Base-by-base conservation (phyloP, 1,284 basidiomycete genomes). In the Neonothopanus nambi region DNA sequence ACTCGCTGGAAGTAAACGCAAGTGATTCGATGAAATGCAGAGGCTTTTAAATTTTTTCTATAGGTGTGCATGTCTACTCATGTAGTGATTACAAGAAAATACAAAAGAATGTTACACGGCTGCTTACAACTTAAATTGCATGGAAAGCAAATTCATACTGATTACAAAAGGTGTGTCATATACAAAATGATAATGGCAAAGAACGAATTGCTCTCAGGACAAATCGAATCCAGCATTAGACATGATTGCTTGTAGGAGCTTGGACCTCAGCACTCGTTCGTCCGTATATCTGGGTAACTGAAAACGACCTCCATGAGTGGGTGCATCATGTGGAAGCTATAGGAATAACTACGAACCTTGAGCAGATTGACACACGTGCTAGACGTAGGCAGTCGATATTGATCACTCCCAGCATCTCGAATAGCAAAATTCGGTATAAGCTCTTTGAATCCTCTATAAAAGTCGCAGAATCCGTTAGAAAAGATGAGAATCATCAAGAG, bases 161-260 rank as follows among this genome's bases (percentile, higher is more conserved):
- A 28, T 28, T 28, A 28, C 26, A 28, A 5, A 15, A 39, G 37
- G 5, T 39, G n/a, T n/a, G n/a, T 17, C 13, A 39, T 39, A 13
- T 20, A 15, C 5, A 17, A 39, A 7, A 39, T 13, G n/a, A 39
- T 5, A 39, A 17, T 15, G 13, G 20, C 20, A 39, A 5, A 42
- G 20, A 5, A 42, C 5, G 24, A 45, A 24, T 1, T 18, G 15
- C 30, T 47, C 23, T 47, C 23, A 94, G 5, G 91, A 95, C 54
- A 95, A 74, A 71, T 97, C 92, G 60, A 97, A 97, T 0, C 93
- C 94, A 5, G 92, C 91, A 28, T 86, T 87, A 0, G 90, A 82
- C 44, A 80, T 87, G 63, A 96, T 92, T 3, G 94, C 90, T 64
- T 93, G 88, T 11, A 95, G 63, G n/a, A 96, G 73, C 67, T 95